Evolutionary conservation across 257 asterid species (phyloP), one percentile per base, ranked within the genome.

Genomic region (Rubia yunnanensis): DNA sequence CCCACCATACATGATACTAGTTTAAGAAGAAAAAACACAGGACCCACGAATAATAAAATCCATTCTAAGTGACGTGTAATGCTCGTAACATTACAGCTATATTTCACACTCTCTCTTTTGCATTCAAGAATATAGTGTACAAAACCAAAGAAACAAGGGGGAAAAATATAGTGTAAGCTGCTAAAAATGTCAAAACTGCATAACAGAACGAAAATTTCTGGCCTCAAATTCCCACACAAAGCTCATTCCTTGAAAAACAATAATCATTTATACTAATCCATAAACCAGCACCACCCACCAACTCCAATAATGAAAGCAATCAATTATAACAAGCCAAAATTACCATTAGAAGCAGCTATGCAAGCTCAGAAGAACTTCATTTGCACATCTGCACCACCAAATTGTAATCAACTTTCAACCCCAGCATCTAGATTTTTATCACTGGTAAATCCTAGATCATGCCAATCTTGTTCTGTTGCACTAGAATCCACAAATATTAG

Each of bases 161-260:
- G 48, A 3, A 10, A 44, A 44, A 44, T 17, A 22, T 30, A 36
- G 31, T 36, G 20, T 35, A 53, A 36, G 59, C 24, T 20, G 65
- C 26, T 30, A 6, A 32, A 61, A 52, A 44, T 63, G 63, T 24
- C 74, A 73, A 41, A 76, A 64, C 27, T 66, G 74, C 67, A 35
- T 27, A 54, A 65, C 14, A 48, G 26, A 34, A 38, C 52, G 32
- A 59, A 57, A 65, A 56, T 26, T n/a, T 24, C 44, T 1, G 57
- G 70, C 60, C 60, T 24, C 34, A 56, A 56, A 56, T 24, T 26
- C 32, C 10, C 61, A 72, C 77, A 77, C 68, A 77, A 84, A 77
- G 77, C 82, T 65, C 78, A 76, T 78, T 83, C 90, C 82, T 81
- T 79, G 80, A 83, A 53, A 80, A n/a, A n/a, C n/a, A n/a, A 74